Percentiles rank a stretch among this genome's conserved stretches.
These are phyloP conservation scores for Lumnitzera littorea DNA, from an alignment of 345 rosid species.

Conservation along the genomic window DNA sequence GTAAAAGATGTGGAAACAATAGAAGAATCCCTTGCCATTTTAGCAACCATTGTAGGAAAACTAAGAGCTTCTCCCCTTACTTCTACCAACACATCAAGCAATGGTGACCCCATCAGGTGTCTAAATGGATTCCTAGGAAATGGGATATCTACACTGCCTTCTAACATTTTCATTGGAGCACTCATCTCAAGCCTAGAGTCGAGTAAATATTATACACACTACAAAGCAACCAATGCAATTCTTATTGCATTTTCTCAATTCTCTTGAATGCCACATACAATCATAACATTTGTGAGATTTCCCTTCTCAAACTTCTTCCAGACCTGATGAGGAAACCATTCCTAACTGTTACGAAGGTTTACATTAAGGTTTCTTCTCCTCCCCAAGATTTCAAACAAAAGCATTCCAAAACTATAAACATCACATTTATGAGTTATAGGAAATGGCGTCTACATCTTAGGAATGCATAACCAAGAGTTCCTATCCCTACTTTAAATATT, in stretches of 20 bases:
- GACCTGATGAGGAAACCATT: constrained; percentile 10
- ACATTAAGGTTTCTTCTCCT: constrained; percentile 11
- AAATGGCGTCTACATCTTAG: constrained; percentile 7
- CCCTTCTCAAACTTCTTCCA: constrained; percentile 8
- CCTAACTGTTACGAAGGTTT: constrained; percentile 2
- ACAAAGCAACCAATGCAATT: constrained; percentile 7
- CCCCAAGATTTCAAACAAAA: constrained; percentile 11
- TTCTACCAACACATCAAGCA: neutral
- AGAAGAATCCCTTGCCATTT: neutral
- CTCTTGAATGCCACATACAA: constrained; percentile 7
- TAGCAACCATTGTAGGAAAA: neutral
- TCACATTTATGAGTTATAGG: constrained; percentile 14
- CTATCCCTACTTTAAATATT: constrained; percentile 1
- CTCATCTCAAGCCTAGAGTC: constrained; percentile 16
- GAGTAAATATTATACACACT: constrained; percentile 9
- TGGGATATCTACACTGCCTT: constrained; percentile 9
- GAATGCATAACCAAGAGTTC: constrained; percentile 16
- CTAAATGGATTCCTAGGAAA: constrained; percentile 3
- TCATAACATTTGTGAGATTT: neutral
- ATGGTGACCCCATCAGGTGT: constrained; percentile 2
- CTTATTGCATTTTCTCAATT: constrained; percentile 7
- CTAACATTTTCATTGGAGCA: constrained; percentile 16
- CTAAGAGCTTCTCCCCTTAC: neutral
- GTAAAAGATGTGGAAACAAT: too few relatives aligned
- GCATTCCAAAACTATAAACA: constrained; percentile 18